Conservation (phyloP, 305 asterid species). For the Withania somnifera region DNA sequence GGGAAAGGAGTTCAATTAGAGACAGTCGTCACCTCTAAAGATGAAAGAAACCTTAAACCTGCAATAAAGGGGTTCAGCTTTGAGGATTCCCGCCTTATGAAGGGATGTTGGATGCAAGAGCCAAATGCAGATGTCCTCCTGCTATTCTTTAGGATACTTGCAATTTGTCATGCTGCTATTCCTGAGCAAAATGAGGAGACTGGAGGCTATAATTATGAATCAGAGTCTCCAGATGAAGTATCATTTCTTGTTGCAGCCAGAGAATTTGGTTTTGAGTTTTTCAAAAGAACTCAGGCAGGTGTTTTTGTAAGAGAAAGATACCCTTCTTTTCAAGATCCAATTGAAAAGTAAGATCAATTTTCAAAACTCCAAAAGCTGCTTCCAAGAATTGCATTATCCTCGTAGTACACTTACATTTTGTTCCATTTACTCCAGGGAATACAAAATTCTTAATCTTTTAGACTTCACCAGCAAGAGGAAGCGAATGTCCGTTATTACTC, state of each 20-base stretch:
- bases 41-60: slow-evolving; percentile 22
- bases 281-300: slow-evolving; percentile 67
- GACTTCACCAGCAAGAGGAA: slow-evolving; percentile 93
- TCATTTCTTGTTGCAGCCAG: slow-evolving; percentile 87
- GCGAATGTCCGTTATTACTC: slow-evolving; percentile 83
- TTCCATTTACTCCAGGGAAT: slow-evolving; percentile 48
- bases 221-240: slow-evolving; percentile 94
- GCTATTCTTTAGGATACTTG: slow-evolving; percentile 61
- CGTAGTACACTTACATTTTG: background rate
- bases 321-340: slow-evolving; percentile 45
- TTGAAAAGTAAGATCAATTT: slow-evolving; percentile 49
- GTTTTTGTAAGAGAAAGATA: slow-evolving; percentile 60
- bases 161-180: slow-evolving; percentile 87
- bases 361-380: background rate
- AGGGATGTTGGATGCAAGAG: slow-evolving; percentile 59
- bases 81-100: slow-evolving; percentile 67
- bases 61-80: slow-evolving; percentile 70
- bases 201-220: slow-evolving; percentile 51
- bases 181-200: slow-evolving; percentile 64
- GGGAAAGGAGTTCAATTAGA: slow-evolving; percentile 39
- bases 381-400: background rate
- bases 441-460: slow-evolving; percentile 65
- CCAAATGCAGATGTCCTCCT: slow-evolving; percentile 44
- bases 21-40: slow-evolving; percentile 32
- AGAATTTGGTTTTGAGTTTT: slow-evolving; percentile 88